Evolutionary conservation across 2,329 filamentous ascomycete species (phyloP).

Genomic region (Sphaerostilbella broomeana): DNA sequence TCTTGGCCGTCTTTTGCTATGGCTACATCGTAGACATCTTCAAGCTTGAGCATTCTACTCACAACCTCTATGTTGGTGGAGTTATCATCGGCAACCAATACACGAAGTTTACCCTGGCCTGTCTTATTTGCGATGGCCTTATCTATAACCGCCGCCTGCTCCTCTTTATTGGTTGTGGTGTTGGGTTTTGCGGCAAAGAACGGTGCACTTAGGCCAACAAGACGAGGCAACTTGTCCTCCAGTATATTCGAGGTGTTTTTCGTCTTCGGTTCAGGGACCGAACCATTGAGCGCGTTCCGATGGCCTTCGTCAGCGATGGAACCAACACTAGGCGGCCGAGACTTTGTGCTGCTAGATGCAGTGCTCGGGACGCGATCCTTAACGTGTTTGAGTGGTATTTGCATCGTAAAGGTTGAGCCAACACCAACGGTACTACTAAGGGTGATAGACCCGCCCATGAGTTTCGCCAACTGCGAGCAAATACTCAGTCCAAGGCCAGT

Average conservation of each 20-base stretch:
- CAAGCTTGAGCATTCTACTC: constrained; percentile 62
- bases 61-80: constrained; percentile 53
- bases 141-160: constrained; percentile 60
- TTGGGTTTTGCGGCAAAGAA: constrained; percentile 57
- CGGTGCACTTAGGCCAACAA: constrained; percentile 76
- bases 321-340: constrained; percentile 41
- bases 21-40: constrained; percentile 79
- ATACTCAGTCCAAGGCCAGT: constrained; percentile 86
- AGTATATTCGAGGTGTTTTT: constrained; percentile 13
- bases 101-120: constrained; percentile 59
- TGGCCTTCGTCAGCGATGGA: constrained; percentile 34
- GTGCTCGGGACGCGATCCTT: constrained; percentile 52
- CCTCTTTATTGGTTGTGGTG: constrained; percentile 37
- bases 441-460: constrained; percentile 75
- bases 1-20: constrained; percentile 83
- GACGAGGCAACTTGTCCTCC: constrained; percentile 54
- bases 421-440: constrained; percentile 65
- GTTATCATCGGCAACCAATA: constrained; percentile 74
- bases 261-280: constrained; percentile 15
- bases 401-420: constrained; percentile 76
- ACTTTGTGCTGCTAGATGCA: constrained; percentile 47
- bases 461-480: constrained; percentile 72
- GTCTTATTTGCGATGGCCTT: constrained; percentile 57
- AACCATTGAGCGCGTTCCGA: constrained; percentile 23
- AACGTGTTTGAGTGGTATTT: constrained; percentile 72